phyloP scores from a whole-genome alignment of 129 eudicot species.

The Helianthus annuus region HanXRQr2.0-SUNRISE NC_035433.2:132664105-132664604 shows the following conservation, averaged over 20 bases:
- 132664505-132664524: too few species aligned
- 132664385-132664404: slow-evolving; percentile 4
- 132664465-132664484: too few species aligned
- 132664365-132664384: background rate
- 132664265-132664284: background rate
- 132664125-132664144: background rate
- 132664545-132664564: too few species aligned
- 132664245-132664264: background rate
- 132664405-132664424: background rate
- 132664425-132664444: background rate
- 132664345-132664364: background rate
- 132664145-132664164: slow-evolving; percentile 4
- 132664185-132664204: background rate
- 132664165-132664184: background rate
- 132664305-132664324: background rate
- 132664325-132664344: background rate
- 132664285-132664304: background rate
- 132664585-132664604: too few species aligned
- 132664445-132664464: background rate
- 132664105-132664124: background rate
- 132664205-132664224: background rate
- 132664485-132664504: too few species aligned
- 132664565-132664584: too few species aligned
- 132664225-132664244: too few species aligned
- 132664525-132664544: too few species aligned